Evolutionary conservation across 352 stramenopile species (phyloP).

Genomic region (Phytophthora multivora): DNA sequence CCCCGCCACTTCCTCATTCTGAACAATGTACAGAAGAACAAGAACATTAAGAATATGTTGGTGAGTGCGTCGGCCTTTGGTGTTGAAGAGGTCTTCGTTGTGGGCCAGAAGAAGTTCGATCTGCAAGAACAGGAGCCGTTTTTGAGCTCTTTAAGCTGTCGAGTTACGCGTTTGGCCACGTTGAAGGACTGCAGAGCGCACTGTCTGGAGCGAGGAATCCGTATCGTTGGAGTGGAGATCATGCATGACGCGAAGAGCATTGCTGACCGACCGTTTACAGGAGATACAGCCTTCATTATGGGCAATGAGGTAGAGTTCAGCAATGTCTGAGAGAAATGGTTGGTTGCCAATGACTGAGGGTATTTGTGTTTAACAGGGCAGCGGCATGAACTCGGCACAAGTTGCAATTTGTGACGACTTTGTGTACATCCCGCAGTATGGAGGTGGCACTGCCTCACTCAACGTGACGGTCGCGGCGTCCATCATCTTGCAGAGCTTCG

Average conservation of each 20-base stretch:
- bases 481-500: conserved; percentile 94
- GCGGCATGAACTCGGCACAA: conserved; percentile 92
- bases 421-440: conserved; percentile 95
- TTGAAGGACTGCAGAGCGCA: conserved; percentile 80
- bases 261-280: conserved; percentile 70
- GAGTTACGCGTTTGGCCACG: conserved; percentile 74
- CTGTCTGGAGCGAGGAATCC: conserved; percentile 66
- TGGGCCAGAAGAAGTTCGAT: conserved; percentile 88
- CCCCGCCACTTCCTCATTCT: conserved; percentile 84
- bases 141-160: conserved; percentile 47
- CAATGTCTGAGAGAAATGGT: background rate
- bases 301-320: conserved; percentile 88
- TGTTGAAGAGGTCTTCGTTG: conserved; percentile 83
- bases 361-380: conserved; percentile 50
- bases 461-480: conserved; percentile 96
- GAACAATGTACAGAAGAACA: conserved; percentile 93
- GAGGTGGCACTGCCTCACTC: conserved; percentile 93
- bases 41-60: conserved; percentile 90
- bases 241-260: conserved; percentile 81
- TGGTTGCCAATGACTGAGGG: conserved; percentile 8
- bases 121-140: conserved; percentile 58
- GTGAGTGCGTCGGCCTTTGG: conserved; percentile 86
- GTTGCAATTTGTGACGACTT: conserved; percentile 93
- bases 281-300: conserved; percentile 94
- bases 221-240: conserved; percentile 95